Percentiles rank a stretch among this genome's conserved stretches.
phyloP scores from a whole-genome alignment of 495 filamentous ascomycete species.

The Neurospora sublineolata region DNA sequence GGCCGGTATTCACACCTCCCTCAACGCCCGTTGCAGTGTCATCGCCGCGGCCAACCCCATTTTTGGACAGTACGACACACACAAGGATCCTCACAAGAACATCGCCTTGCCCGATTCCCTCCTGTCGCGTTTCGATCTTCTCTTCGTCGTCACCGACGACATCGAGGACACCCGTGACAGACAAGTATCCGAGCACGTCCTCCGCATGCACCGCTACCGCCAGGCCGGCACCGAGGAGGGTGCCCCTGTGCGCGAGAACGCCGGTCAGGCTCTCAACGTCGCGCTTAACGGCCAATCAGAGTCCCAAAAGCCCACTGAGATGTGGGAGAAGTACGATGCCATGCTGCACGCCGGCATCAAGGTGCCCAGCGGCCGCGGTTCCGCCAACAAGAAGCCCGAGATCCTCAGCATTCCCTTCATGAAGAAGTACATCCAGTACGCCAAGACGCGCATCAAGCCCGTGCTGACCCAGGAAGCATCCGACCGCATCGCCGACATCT shows the following conservation, averaged over 20 bases:
- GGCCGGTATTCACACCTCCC: slow-evolving; percentile 93
- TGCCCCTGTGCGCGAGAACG: slow-evolving; percentile 83
- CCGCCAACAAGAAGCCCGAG: slow-evolving; percentile 59
- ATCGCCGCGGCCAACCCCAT: slow-evolving; percentile 96
- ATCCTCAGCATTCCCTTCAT: slow-evolving; percentile 98
- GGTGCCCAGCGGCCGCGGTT: slow-evolving; percentile 55
- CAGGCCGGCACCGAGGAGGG: slow-evolving; percentile 92
- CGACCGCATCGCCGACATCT: slow-evolving; percentile 85
- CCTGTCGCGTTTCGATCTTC: slow-evolving; percentile 94
- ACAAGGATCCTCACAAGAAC: slow-evolving; percentile 97
- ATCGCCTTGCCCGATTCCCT: slow-evolving; percentile 96
- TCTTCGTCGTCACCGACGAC: slow-evolving; percentile 97
- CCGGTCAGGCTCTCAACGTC: slow-evolving; percentile 75
- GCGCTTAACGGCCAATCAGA: slow-evolving; percentile 71
- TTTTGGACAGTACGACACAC: slow-evolving; percentile 95
- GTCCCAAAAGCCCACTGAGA: slow-evolving; percentile 60
- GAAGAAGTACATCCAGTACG: slow-evolving; percentile 99
- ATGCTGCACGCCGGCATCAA: slow-evolving; percentile 93
- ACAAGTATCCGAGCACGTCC: slow-evolving; percentile 88
- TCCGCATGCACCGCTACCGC: slow-evolving; percentile 95
- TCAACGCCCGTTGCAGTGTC: slow-evolving; percentile 95
- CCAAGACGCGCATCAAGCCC: slow-evolving; percentile 84
- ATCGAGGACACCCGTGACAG: slow-evolving; percentile 88
- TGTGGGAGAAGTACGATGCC: slow-evolving; percentile 91
- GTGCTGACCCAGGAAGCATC: slow-evolving; percentile 85